Evolutionary conservation across 345 rosid genomes (phyloP), one percentile per base, ranked within the genome.

Genomic region (Luvunga scandens): DNA sequence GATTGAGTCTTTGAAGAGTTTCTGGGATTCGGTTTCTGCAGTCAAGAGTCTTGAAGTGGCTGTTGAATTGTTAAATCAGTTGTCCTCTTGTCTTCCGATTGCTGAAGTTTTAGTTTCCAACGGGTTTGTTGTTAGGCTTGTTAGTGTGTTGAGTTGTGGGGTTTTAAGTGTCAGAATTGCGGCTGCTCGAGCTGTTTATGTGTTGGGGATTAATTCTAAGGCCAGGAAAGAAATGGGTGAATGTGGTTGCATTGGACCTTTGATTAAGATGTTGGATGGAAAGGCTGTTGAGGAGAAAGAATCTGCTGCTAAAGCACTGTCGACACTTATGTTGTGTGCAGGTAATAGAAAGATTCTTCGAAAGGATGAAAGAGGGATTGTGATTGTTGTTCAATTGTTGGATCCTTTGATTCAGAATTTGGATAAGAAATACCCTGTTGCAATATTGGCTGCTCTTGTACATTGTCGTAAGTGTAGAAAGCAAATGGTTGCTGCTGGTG

Each of bases 281-380:
- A 95, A 95, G 83, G 94, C 93, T 45, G 79, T 81, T 21, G 96
- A 90, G 73, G 99, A 94, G 85, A 91, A 89, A 85, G 97, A 92
- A 84, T 94, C 97, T 19, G 97, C 95, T 28, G 90, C 92, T 1
- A 91, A 85, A 76, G 95, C 97, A 21, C 65, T 95, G 77, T 92
- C 97, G 0, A 79, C 36, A 4, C 83, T 95, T 4, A 2, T 91
- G 84, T 70, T 81, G 27, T 88, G 84, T 77, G 75, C 83, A 0
- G 89, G 83, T 27, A 92, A 94, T 74, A 82, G 91, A 76, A 89
- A 81, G 85, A 73, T 85, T 61, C 87, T 92, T 45, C 75, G 81
- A 27, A 94, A 87, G 79, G 89, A 87, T 36, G 95, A 87, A 55
- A 84, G 88, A 72, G 97, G 93, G 80, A 72, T 92, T 22, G 70